Evolutionary conservation across 495 filamentous ascomycete genomes (phyloP).

Genomic region (Hyaloscypha variabilis): DNA sequence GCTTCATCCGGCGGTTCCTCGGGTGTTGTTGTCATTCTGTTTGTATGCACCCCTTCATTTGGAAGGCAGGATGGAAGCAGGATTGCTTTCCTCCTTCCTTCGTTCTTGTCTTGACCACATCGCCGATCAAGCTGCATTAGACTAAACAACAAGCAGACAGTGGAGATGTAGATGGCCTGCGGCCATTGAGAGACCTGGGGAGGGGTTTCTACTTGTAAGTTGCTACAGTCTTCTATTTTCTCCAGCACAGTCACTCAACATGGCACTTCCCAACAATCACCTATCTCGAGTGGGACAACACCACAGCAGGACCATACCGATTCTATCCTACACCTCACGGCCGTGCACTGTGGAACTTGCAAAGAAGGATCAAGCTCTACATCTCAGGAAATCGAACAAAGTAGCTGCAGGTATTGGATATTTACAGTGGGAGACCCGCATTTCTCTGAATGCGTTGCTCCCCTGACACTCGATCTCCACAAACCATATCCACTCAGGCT

Average conservation of each 20-base stretch:
- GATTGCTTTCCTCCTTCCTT: not conserved
- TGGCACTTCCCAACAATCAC: not conserved
- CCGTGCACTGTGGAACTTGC: too few relatives aligned
- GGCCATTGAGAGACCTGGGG: not conserved
- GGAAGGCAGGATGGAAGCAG: not conserved
- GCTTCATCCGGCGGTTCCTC: too few relatives aligned
- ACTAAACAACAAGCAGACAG: not conserved
- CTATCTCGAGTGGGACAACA: not conserved
- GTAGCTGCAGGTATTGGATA: too few relatives aligned
- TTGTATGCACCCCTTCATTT: not conserved
- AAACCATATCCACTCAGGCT: too few relatives aligned
- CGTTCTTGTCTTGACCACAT: not conserved
- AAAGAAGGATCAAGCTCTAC: not conserved
- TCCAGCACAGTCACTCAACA: not conserved
- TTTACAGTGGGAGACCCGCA: too few relatives aligned
- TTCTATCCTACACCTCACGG: too few relatives aligned
- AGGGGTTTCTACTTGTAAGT: not conserved
- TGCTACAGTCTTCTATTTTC: not conserved
- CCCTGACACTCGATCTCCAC: too few relatives aligned
- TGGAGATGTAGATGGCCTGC: not conserved
- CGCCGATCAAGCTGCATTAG: not conserved
- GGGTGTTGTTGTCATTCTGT: not conserved
- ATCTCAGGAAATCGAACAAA: too few relatives aligned
- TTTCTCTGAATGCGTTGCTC: too few relatives aligned
- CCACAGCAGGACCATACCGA: too few relatives aligned